These are phyloP conservation scores for Aulographum hederae DNA, from an alignment of 2,329 filamentous ascomycete genomes.

Conservation along the genomic window DNA sequence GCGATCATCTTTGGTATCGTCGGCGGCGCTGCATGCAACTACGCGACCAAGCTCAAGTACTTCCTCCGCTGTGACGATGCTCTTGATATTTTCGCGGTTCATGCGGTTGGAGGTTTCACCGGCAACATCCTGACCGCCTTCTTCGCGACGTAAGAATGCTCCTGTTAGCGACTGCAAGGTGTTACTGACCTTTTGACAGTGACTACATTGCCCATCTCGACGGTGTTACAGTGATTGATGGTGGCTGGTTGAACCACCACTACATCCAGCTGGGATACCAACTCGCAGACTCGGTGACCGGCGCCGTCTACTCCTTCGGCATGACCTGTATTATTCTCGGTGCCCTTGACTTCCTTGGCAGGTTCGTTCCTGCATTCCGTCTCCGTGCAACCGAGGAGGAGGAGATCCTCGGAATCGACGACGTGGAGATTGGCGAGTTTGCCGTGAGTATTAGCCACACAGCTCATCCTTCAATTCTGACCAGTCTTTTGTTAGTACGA, in stretches of 20 bases:
- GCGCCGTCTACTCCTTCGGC: slow-evolving; percentile 60
- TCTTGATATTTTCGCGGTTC: slow-evolving; percentile 75
- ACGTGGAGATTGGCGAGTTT: slow-evolving; percentile 82
- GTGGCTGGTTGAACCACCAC: slow-evolving; percentile 70
- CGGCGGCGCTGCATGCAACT: slow-evolving; percentile 66
- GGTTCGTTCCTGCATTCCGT: slow-evolving; percentile 56
- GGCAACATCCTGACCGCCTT: slow-evolving; percentile 66
- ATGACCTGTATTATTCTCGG: slow-evolving; percentile 58
- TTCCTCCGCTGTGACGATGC: slow-evolving; percentile 65
- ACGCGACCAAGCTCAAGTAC: slow-evolving; percentile 83
- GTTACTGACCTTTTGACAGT: slow-evolving; percentile 12
- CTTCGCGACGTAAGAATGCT: slow-evolving; percentile 48
- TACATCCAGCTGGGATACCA: slow-evolving; percentile 75
- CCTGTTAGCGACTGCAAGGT: background rate
- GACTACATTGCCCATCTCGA: slow-evolving; percentile 74
- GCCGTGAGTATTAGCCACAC: slow-evolving; percentile 32
- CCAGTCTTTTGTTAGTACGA: slow-evolving; percentile 40
- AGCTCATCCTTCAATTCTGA: background rate
- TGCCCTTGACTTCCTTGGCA: slow-evolving; percentile 45
- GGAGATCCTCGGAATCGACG: slow-evolving; percentile 72
- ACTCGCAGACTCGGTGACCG: slow-evolving; percentile 61
- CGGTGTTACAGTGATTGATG: slow-evolving; percentile 44
- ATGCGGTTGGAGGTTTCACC: slow-evolving; percentile 59
- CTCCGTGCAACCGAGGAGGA: slow-evolving; percentile 61
- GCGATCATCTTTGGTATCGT: slow-evolving; percentile 63